Conservation (phyloP, 352 stramenopile genomes). For the Globisporangium uncinulatum region DNA sequence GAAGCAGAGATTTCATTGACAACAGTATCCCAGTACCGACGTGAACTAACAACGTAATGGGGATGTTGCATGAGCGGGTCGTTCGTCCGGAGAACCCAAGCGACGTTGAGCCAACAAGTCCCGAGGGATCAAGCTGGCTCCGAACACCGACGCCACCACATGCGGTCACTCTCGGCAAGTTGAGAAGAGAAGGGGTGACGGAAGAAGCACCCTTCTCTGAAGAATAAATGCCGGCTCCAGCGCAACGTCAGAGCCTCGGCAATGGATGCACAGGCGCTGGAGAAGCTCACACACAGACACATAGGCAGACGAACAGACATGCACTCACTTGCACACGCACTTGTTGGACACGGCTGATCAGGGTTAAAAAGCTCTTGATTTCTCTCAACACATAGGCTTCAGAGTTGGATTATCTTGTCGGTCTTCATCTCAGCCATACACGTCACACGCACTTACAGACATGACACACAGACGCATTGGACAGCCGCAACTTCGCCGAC, state of each 20-base stretch:
- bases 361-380: constrained; percentile 83
- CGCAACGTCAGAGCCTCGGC: too few species aligned
- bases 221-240: constrained; percentile 27
- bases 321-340: constrained; percentile 14
- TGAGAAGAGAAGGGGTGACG: constrained; percentile 29
- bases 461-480: too few species aligned
- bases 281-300: neutral
- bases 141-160: constrained; percentile 9
- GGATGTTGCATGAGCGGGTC: constrained; percentile 5
- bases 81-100: constrained; percentile 20
- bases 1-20: too few species aligned
- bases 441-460: neutral
- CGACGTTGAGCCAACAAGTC: neutral
- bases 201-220: constrained; percentile 23
- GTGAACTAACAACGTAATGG: too few species aligned
- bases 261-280: neutral
- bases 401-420: constrained; percentile 81
- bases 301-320: neutral
- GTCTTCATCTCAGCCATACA: constrained; percentile 52
- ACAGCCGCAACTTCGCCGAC: neutral
- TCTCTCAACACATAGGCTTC: constrained; percentile 72
- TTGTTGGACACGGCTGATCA: constrained; percentile 43
- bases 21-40: too few species aligned
- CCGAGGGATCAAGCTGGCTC: neutral
- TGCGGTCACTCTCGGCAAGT: constrained; percentile 22